Evolutionary conservation across 1,139 yeast species (phyloP).

Genomic region (Saccharomyces hybrid): DNA sequence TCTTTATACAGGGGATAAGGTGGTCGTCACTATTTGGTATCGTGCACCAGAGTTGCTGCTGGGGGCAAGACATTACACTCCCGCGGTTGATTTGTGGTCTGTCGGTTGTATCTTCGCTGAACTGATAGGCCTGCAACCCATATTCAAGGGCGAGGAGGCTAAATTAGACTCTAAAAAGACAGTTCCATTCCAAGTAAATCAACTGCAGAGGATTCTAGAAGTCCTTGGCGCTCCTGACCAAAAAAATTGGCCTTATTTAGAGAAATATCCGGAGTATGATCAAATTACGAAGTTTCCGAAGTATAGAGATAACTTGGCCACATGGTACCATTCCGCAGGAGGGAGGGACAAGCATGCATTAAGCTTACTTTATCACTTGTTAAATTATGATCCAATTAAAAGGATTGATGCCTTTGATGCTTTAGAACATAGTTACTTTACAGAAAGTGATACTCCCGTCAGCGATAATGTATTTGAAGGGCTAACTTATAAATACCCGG

Average conservation of each 20-base stretch:
- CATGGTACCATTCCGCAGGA: constrained; percentile 82
- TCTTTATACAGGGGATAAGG: constrained; percentile 89
- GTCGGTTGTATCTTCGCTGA: constrained; percentile 96
- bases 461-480: constrained; percentile 66
- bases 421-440: constrained; percentile 67
- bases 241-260: constrained; percentile 69
- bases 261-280: constrained; percentile 76
- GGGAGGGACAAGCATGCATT: constrained; percentile 64
- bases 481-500: constrained; percentile 56
- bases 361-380: constrained; percentile 51
- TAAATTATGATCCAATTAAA: constrained; percentile 78
- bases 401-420: constrained; percentile 74
- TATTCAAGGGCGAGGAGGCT: constrained; percentile 96
- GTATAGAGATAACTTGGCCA: constrained; percentile 60
- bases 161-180: constrained; percentile 88
- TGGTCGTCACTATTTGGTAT: constrained; percentile 97
- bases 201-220: constrained; percentile 81
- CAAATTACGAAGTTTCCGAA: constrained; percentile 57
- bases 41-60: constrained; percentile 88
- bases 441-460: constrained; percentile 49
- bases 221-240: constrained; percentile 80
- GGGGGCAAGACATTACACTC: constrained; percentile 91
- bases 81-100: constrained; percentile 95
- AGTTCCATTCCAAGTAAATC: constrained; percentile 91
- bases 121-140: constrained; percentile 76